phyloP scores from a whole-genome alignment of 768 basidiomycete genomes.

The Mycena sanguinolenta region DNA sequence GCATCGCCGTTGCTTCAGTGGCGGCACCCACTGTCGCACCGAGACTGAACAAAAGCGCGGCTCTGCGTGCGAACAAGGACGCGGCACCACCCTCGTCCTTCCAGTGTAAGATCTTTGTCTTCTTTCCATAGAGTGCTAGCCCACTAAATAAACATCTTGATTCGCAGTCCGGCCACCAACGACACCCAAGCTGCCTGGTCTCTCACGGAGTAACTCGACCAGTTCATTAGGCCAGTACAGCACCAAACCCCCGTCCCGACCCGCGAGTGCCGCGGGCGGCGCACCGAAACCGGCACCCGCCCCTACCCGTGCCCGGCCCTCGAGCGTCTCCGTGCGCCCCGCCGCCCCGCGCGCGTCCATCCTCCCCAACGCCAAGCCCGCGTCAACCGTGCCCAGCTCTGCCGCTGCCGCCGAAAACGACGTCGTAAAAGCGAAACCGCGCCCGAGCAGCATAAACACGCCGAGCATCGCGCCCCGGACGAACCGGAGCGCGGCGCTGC shows the following conservation, averaged over 20 bases:
- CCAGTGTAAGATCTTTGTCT: conserved; percentile 66
- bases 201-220: conserved; percentile 61
- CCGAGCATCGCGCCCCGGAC: conserved; percentile 77
- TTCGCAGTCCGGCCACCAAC: conserved; percentile 62
- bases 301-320: conserved; percentile 33
- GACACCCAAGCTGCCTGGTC: conserved; percentile 56
- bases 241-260: conserved; percentile 49
- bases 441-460: conserved; percentile 68
- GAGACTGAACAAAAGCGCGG: conserved; percentile 84
- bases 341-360: conserved; percentile 34
- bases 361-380: conserved; percentile 41
- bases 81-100: conserved; percentile 75
- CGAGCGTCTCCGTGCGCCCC: conserved; percentile 36
- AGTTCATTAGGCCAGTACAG: conserved; percentile 44
- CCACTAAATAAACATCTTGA: neutral
- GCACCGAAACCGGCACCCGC: conserved; percentile 26
- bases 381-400: too few species aligned
- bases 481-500: conserved; percentile 81
- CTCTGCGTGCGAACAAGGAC: conserved; percentile 73
- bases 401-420: conserved; percentile 5
- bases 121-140: conserved; percentile 3
- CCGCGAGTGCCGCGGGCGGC: conserved; percentile 56
- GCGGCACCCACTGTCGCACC: conserved; percentile 77
- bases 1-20: conserved; percentile 77
- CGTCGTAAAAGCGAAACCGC: conserved; percentile 52